phyloP scores from a whole-genome alignment of 176 grass and related monocot species.

The Avena atlantica region DNA sequence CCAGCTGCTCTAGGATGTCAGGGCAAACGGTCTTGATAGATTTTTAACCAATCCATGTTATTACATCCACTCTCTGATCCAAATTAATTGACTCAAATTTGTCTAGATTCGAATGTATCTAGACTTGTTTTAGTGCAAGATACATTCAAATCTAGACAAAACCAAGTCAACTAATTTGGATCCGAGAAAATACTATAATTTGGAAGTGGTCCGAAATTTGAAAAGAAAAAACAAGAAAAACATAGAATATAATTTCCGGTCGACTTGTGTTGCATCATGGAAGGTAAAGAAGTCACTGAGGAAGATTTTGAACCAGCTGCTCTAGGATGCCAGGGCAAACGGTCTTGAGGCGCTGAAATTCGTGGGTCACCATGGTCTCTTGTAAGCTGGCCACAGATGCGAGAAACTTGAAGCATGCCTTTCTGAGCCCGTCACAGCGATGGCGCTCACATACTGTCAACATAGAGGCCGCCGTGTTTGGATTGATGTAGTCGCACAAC shows the following conservation, averaged over 20 bases:
- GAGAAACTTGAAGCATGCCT: constrained; percentile 44
- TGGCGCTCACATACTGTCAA: constrained; percentile 41
- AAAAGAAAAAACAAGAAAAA: no score
- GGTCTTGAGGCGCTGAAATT: not conserved
- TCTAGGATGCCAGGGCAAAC: not conserved
- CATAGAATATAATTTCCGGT: not conserved
- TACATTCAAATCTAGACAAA: no score
- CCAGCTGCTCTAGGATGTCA: no score
- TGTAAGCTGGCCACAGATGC: constrained; percentile 29
- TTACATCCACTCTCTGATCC: no score
- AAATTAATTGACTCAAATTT: no score
- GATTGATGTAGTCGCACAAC: not conserved
- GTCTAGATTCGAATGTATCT: no score
- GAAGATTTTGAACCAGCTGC: not conserved
- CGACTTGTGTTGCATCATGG: not conserved
- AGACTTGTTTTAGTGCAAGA: no score
- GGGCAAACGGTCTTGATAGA: no score
- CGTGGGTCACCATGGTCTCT: not conserved
- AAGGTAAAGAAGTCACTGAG: not conserved
- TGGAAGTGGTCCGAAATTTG: no score
- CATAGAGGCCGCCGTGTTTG: not conserved
- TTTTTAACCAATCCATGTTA: no score
- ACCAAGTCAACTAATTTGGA: no score
- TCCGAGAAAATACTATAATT: no score
- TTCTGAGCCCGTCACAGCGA: constrained; percentile 42